phyloP scores from a whole-genome alignment of 306 rosid species.

The barrel medic (Medicago truncatula) region DNA sequence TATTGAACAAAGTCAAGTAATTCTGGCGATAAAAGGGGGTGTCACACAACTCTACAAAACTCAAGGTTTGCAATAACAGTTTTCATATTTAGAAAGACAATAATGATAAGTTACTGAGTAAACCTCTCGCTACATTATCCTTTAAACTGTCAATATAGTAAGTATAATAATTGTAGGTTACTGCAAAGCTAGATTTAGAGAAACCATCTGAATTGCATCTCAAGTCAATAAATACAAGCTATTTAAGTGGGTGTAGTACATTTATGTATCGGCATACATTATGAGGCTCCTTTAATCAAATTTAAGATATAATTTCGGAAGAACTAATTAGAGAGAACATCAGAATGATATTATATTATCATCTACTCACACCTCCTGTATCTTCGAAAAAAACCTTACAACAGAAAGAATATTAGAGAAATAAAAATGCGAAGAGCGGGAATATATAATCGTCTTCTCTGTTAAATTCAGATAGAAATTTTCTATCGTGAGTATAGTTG shows the following conservation, averaged over 20 bases:
- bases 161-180: no score
- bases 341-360: neutral
- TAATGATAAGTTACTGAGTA: neutral
- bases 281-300: no score
- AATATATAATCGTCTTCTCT: no score
- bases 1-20: neutral
- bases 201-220: no score
- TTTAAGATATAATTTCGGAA: no score
- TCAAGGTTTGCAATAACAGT: neutral
- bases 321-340: neutral
- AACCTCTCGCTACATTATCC: neutral
- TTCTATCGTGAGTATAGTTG: neutral
- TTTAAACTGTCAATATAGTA: neutral
- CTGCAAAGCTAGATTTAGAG: no score
- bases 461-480: conserved; percentile 13
- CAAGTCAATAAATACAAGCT: no score
- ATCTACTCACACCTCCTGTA: neutral
- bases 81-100: conserved; percentile 4
- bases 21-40: no score
- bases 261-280: no score
- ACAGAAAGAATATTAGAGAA: neutral
- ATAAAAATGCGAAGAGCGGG: neutral
- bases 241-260: no score
- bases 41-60: neutral
- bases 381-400: neutral